Evolutionary conservation across 176 grass and related monocot genomes (phyloP), one percentile per base, ranked within the genome.

Genomic region (Calamus simplicifolius): DNA sequence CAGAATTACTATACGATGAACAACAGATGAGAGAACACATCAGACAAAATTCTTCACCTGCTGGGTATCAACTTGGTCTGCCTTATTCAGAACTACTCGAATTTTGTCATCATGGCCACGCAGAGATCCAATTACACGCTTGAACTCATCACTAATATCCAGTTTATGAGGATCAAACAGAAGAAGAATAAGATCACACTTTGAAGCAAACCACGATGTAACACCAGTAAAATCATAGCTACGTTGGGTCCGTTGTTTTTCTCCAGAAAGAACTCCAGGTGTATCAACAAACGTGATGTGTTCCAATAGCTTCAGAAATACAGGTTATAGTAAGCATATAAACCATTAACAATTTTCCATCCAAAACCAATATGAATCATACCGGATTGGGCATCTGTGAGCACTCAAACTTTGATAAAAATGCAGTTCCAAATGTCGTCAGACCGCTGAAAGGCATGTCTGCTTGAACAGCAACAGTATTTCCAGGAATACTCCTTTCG

Each of bases 401-500:
- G 76, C 93, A 92, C 75, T 98, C 84, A 18, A 98, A 98, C 67
- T 98, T 92, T n/a, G 88, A 98, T n/a, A 98, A 72, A 78, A 98
- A 92, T 13, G 93, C 67, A 59, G 81, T 85, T 52, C 93, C 93
- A 65, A 89, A 98, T 75, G 84, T 88, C 29, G 81, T 98, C 48
- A 98, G 81, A 73, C 88, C 88, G 51, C 76, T 86, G 56, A 68
- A 98, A 73, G 93, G 93, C 87, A 98, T 92, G 59, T 98, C 93
- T 5, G 93, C 93, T 80, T 98, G 87, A 64, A 98, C 93, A 63
- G 93, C 93, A 70, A 98, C 51, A 56, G 87, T 98, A 72, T 92
- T 98, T 27, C 93, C 93, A 61, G 93, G 87, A 70, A 98, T 79
- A 70, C 80, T 98, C 58, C 93, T 83, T 80, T 85, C 87, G 71